phyloP scores from a whole-genome alignment of 768 basidiomycete species.

The Mycena sanguinolenta region DNA sequence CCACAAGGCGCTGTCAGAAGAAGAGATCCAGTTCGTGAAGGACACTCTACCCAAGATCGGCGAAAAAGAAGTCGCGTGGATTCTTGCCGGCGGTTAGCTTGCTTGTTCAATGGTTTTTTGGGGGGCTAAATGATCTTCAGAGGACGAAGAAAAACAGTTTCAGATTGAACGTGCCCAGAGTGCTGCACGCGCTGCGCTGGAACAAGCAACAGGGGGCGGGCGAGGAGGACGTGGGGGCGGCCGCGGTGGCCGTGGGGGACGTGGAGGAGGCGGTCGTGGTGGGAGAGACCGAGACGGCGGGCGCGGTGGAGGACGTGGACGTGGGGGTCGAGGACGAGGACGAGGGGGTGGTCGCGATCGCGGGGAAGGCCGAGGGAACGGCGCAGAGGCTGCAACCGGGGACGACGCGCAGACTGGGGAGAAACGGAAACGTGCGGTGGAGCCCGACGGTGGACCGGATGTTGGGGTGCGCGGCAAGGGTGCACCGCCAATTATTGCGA shows the following conservation, averaged over 20 bases:
- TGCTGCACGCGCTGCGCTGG: constrained; percentile 68
- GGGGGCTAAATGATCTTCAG: constrained; percentile 48
- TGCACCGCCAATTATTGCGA: constrained; percentile 66
- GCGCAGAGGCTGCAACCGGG: constrained; percentile 39
- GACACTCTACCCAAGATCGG: constrained; percentile 75
- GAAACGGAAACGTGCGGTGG: constrained; percentile 82
- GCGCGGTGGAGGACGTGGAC: constrained; percentile 48
- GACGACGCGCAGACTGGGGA: constrained; percentile 68
- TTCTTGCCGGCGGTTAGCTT: constrained; percentile 67
- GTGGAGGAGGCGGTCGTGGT: constrained; percentile 60
- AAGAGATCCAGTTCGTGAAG: constrained; percentile 79
- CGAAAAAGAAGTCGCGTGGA: constrained; percentile 76
- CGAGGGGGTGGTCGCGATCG: constrained; percentile 50
- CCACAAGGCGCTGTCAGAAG: constrained; percentile 78
- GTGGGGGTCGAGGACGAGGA: constrained; percentile 48
- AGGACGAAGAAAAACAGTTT: constrained; percentile 80
- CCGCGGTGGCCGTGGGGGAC: constrained; percentile 61
- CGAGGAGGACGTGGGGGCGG: constrained; percentile 44
- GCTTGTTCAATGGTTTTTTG: constrained; percentile 10
- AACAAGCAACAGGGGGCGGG: constrained; percentile 46
- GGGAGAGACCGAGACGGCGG: constrained; percentile 52
- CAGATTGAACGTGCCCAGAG: constrained; percentile 81
- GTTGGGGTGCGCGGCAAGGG: constrained; percentile 73
- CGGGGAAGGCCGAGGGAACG: constrained; percentile 40
- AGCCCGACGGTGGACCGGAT: constrained; percentile 84